Percentiles rank a stretch among this genome's conserved stretches.
phyloP scores from a whole-genome alignment of 1,284 basidiomycete species.

The Ustilago xerochloae region DNA sequence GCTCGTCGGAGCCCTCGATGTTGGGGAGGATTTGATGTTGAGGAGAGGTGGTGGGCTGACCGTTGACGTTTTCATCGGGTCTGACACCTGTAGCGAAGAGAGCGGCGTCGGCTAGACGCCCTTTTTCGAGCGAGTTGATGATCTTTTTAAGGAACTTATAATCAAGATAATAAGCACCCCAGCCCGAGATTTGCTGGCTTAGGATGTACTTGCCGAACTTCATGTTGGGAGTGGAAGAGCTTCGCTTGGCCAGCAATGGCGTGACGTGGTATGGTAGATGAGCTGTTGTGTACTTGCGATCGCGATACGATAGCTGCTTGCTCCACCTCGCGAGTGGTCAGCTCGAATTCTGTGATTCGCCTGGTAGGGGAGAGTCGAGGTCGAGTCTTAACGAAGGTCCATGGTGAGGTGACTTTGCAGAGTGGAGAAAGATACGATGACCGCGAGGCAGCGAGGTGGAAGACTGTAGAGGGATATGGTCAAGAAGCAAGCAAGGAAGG shows the following conservation, averaged over 20 bases:
- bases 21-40: conserved; percentile 54
- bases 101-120: conserved; percentile 87
- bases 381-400: conserved; percentile 9
- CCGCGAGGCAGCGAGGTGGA: no score
- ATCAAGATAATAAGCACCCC: conserved; percentile 95
- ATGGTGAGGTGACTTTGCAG: no score
- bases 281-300: no score
- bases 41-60: conserved; percentile 26
- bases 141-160: conserved; percentile 99
- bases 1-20: conserved; percentile 60
- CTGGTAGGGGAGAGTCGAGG: no score
- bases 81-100: conserved; percentile 84
- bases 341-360: no score
- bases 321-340: no score
- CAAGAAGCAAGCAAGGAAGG: no score
- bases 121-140: conserved; percentile 94
- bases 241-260: not conserved
- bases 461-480: no score
- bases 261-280: not conserved
- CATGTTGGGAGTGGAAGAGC: conserved; percentile 16
- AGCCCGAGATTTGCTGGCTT: conserved; percentile 94
- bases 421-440: no score
- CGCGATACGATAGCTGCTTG: no score
- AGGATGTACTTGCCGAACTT: conserved; percentile 99
- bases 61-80: conserved; percentile 69